Evolutionary conservation across 2,329 filamentous ascomycete genomes (phyloP).

Genomic region (Fusarium sp.): DNA sequence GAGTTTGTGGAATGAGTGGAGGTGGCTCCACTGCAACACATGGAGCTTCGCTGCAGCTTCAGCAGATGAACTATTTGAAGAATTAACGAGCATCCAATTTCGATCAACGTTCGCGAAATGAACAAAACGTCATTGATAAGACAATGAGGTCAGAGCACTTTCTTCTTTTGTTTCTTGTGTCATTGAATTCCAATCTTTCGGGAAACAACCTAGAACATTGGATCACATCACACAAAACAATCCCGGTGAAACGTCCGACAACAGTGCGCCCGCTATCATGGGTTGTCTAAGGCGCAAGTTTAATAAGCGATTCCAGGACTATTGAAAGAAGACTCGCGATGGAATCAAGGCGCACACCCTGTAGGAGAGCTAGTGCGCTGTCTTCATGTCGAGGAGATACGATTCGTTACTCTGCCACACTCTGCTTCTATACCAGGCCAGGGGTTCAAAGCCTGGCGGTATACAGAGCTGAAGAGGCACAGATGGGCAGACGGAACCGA

Average conservation of each 20-base stretch:
- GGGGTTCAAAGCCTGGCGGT: slow-evolving; percentile 34
- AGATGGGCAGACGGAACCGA: slow-evolving; percentile 22
- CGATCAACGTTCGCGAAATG: slow-evolving; percentile 36
- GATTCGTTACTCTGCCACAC: slow-evolving; percentile 29
- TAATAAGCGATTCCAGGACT: neutral
- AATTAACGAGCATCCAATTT: slow-evolving; percentile 22
- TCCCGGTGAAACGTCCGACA: slow-evolving; percentile 24
- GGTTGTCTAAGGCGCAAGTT: neutral
- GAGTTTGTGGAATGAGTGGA: slow-evolving; percentile 9
- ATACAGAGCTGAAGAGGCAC: slow-evolving; percentile 36
- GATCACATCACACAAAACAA: slow-evolving; percentile 10
- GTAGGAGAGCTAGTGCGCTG: slow-evolving; percentile 5
- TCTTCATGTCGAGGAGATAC: slow-evolving; percentile 20
- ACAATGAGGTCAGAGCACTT: slow-evolving; percentile 28
- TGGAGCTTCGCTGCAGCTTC: slow-evolving; percentile 1
- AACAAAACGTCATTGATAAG: slow-evolving; percentile 35
- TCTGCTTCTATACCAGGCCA: slow-evolving; percentile 13
- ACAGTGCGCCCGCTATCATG: slow-evolving; percentile 21
- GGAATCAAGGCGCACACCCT: slow-evolving; percentile 21
- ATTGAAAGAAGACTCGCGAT: slow-evolving; percentile 3
- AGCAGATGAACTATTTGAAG: slow-evolving; percentile 6
- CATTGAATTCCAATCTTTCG: slow-evolving; percentile 22
- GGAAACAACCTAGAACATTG: slow-evolving; percentile 27
- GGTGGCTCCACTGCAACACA: slow-evolving; percentile 20
- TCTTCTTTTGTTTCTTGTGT: slow-evolving; percentile 15